Conservation (phyloP, 352 stramenopile genomes). For the Phytophthora aleatoria region DNA sequence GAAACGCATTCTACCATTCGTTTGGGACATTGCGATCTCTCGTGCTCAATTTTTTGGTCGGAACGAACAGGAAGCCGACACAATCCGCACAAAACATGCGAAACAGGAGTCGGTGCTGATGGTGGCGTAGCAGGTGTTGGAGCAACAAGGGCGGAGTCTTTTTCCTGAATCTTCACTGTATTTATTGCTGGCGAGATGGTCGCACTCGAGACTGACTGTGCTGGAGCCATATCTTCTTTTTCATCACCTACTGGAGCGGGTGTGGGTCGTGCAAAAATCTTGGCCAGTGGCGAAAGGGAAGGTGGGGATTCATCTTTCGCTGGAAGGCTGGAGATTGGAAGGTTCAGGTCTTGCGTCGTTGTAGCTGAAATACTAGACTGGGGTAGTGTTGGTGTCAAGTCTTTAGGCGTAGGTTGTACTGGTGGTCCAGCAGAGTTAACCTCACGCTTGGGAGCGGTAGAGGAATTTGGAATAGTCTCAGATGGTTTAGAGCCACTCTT, state of each 20-base stretch:
- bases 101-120: slow-evolving; percentile 2
- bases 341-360: background rate
- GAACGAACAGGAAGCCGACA: slow-evolving; percentile 60
- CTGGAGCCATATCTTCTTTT: background rate
- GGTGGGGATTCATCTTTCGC: slow-evolving; percentile 7
- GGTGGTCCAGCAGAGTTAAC: background rate
- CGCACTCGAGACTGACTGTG: background rate
- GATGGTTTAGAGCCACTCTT: background rate
- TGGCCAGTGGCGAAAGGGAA: slow-evolving; percentile 28
- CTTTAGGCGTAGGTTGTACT: background rate
- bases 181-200: background rate
- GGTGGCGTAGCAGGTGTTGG: slow-evolving; percentile 4
- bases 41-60: slow-evolving; percentile 57
- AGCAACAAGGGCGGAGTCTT: background rate
- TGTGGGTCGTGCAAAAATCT: slow-evolving; percentile 26
- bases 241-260: background rate
- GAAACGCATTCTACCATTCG: slow-evolving; percentile 45
- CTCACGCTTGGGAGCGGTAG: background rate
- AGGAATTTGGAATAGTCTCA: background rate
- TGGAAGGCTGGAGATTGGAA: background rate
- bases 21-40: slow-evolving; percentile 60
- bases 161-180: background rate
- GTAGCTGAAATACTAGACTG: background rate
- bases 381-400: background rate
- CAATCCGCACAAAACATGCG: slow-evolving; percentile 46